These are phyloP conservation scores for Colletotrichum ledebouriae DNA, from an alignment of 2,329 filamentous ascomycete genomes.

Conservation along the genomic window DNA sequence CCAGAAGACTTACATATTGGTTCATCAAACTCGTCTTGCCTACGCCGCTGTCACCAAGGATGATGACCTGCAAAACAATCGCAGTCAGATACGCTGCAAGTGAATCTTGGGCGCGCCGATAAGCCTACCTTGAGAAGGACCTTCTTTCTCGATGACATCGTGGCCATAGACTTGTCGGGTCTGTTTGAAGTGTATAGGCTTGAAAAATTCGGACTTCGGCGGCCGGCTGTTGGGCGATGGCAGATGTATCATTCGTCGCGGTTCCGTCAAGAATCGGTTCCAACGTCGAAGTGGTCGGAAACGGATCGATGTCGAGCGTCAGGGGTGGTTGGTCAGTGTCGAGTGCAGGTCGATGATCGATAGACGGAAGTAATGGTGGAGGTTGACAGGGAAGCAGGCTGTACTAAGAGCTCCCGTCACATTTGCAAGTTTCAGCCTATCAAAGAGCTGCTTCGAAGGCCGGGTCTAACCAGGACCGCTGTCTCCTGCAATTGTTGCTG, in stretches of 20 bases:
- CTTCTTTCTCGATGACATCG: conserved; percentile 89
- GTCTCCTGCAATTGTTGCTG: conserved; percentile 26
- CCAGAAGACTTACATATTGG: conserved; percentile 87
- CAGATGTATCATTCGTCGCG: conserved; percentile 28
- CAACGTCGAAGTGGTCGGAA: conserved; percentile 32
- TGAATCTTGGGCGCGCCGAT: conserved; percentile 1
- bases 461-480: conserved; percentile 38
- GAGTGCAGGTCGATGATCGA: conserved; percentile 41
- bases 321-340: conserved; percentile 42
- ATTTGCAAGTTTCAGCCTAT: conserved; percentile 42
- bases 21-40: conserved; percentile 99
- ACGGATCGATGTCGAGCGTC: conserved; percentile 37
- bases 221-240: conserved; percentile 22
- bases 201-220: conserved; percentile 18
- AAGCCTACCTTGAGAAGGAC: conserved; percentile 83
- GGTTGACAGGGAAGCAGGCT: conserved; percentile 41
- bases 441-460: conserved; percentile 30
- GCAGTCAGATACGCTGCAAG: conserved; percentile 32
- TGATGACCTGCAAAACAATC: conserved; percentile 82
- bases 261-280: conserved; percentile 29
- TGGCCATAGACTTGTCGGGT: conserved; percentile 46
- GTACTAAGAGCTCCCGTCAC: conserved; percentile 43
- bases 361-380: conserved; percentile 39
- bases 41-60: conserved; percentile 98
- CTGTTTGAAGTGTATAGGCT: conserved; percentile 13